These are phyloP conservation scores for Hypoxylon perforatum DNA, from an alignment of 495 filamentous ascomycete genomes.

Conservation along the genomic window DNA sequence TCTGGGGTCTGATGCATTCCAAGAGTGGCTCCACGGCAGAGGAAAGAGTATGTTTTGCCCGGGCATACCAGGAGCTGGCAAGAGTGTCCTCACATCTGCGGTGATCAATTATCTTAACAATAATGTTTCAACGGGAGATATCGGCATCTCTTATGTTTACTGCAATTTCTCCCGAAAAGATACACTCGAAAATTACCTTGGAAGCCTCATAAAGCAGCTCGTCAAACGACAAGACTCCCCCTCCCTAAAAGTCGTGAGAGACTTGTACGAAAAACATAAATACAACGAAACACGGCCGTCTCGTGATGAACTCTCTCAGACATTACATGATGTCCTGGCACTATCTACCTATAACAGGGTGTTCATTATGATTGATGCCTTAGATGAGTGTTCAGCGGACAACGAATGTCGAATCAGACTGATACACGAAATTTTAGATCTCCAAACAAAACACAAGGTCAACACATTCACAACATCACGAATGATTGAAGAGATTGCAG, in stretches of 20 bases:
- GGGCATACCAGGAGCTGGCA: background rate
- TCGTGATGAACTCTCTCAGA: background rate
- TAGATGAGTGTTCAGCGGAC: background rate
- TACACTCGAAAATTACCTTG: background rate
- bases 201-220: background rate
- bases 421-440: background rate
- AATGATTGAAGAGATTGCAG: background rate
- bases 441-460: background rate
- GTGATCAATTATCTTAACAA: background rate
- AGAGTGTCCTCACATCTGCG: background rate
- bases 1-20: background rate
- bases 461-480: background rate
- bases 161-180: background rate
- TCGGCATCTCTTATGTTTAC: background rate
- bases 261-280: background rate
- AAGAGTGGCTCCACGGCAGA: background rate
- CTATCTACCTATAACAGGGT: background rate
- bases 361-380: constrained; percentile 3
- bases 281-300: background rate
- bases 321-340: background rate
- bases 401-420: background rate
- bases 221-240: background rate
- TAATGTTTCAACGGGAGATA: background rate
- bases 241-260: background rate
- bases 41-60: background rate